Evolutionary conservation across 805 yeast species (phyloP).

Genomic region (Monosporozyma solicola): DNA sequence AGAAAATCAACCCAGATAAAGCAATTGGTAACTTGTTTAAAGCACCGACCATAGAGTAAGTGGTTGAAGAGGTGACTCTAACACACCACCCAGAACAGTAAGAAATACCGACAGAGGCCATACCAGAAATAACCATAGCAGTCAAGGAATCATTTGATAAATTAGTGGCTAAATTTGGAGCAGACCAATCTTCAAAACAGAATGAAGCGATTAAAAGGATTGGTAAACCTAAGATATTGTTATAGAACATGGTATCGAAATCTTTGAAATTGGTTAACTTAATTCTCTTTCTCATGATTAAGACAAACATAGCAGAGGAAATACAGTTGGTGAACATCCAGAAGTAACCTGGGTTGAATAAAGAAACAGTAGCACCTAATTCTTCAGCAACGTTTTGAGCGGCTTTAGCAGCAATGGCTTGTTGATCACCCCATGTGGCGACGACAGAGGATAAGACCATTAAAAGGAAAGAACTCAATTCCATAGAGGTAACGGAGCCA

Average conservation of each 20-base stretch:
- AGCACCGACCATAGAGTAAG: conserved; percentile 99
- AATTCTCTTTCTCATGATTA: conserved; percentile 95
- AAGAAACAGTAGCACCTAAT: conserved; percentile 26
- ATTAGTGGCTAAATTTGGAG: conserved; percentile 63
- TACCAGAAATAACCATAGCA: conserved; percentile 84
- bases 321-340: conserved; percentile 97
- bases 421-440: conserved; percentile 81
- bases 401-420: conserved; percentile 26
- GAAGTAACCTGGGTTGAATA: conserved; percentile 67
- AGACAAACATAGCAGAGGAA: conserved; percentile 86
- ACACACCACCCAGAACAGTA: conserved; percentile 99
- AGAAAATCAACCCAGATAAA: conserved; percentile 85
- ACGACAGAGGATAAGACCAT: conserved; percentile 95
- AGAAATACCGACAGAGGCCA: conserved; percentile 92
- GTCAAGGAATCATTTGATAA: conserved; percentile 68
- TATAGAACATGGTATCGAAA: conserved; percentile 96
- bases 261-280: conserved; percentile 94
- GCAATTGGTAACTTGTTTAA: conserved; percentile 97
- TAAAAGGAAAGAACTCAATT: conserved; percentile 75
- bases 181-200: conserved; percentile 86
- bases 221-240: conserved; percentile 89
- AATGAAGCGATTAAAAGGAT: conserved; percentile 70
- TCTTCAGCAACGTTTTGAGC: conserved; percentile 23
- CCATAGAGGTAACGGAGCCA: conserved; percentile 83
- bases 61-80: conserved; percentile 96